phyloP scores from a whole-genome alignment of 495 filamentous ascomycete genomes.

The Penicillium dipodomyicola region DNA sequence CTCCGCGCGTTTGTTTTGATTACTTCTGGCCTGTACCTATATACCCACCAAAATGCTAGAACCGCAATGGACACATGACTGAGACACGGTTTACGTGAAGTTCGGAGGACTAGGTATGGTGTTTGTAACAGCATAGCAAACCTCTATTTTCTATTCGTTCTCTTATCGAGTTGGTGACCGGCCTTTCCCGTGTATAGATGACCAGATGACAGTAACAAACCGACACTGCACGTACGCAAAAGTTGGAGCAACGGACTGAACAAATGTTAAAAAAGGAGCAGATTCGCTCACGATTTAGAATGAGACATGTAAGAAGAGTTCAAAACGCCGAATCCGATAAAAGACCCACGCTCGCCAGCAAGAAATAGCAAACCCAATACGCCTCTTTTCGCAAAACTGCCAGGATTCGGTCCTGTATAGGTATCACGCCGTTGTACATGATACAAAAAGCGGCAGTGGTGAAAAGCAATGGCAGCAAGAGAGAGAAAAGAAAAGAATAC shows the following conservation, averaged over 20 bases:
- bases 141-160: not conserved
- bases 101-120: not conserved
- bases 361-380: conserved; percentile 16
- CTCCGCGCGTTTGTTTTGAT: not conserved
- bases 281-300: conserved; percentile 8
- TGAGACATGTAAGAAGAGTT: conserved; percentile 2
- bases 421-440: conserved; percentile 30
- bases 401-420: conserved; percentile 17
- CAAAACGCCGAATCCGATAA: conserved; percentile 16
- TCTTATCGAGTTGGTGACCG: not conserved
- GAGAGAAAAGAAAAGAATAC: conserved; percentile 15
- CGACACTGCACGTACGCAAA: not conserved
- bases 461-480: conserved; percentile 10
- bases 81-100: not conserved
- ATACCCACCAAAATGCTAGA: not conserved
- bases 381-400: conserved; percentile 32
- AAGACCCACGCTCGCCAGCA: conserved; percentile 21
- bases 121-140: not conserved
- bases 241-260: not conserved
- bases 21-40: not conserved
- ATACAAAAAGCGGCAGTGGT: conserved; percentile 19
- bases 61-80: not conserved
- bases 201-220: not conserved
- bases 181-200: not conserved
- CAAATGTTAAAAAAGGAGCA: not conserved